A percentile compares a stretch with the other conserved stretches of the same genome.
phyloP scores from a whole-genome alignment of 106 monocot genomes.

The Cymbidium sinense region DNA sequence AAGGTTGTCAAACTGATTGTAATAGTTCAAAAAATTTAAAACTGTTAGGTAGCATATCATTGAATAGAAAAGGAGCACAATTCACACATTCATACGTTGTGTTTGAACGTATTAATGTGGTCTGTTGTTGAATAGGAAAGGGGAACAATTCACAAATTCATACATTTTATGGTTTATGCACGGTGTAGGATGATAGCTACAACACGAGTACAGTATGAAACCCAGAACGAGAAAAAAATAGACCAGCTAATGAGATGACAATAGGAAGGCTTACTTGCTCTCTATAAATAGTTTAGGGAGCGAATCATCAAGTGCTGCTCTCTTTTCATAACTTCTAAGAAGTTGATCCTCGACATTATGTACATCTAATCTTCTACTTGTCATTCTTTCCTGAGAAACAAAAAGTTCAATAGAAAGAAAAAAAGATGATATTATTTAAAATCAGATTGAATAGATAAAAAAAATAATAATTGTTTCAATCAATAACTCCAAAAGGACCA shows the following conservation, averaged over 20 bases:
- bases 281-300: constrained; percentile 41
- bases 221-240: background rate
- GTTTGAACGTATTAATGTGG: background rate
- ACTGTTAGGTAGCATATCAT: no score
- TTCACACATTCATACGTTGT: background rate
- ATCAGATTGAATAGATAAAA: background rate
- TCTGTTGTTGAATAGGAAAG: background rate
- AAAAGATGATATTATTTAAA: background rate
- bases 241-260: background rate
- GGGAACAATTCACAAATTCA: background rate
- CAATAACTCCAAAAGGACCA: background rate
- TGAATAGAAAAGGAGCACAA: no score
- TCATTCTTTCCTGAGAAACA: constrained; percentile 43
- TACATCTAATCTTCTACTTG: constrained; percentile 34
- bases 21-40: no score
- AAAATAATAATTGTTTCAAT: background rate
- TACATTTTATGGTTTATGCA: background rate
- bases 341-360: constrained; percentile 31
- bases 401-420: background rate
- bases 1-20: no score
- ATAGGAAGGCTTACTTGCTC: constrained; percentile 28
- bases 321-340: constrained; percentile 23
- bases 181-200: background rate
- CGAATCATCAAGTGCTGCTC: background rate
- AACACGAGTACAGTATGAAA: background rate